A percentile compares a stretch with the other conserved stretches of the same genome.
Conservation (phyloP, 2,329 filamentous ascomycete genomes). For the Pseudohalonectria lignicola region DNA sequence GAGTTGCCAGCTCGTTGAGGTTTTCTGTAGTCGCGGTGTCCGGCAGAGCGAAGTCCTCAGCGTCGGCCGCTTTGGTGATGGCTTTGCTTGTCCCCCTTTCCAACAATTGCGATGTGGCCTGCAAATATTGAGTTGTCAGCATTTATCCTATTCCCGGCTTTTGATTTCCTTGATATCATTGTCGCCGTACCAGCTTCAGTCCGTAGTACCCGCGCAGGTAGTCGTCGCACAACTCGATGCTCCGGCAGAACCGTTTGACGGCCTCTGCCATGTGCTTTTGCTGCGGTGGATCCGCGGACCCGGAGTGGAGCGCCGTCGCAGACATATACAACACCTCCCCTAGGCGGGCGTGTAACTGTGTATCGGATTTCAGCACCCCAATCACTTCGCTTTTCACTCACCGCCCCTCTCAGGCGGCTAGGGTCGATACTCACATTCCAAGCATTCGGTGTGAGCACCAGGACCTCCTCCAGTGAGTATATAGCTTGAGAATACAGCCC, state of each 20-base stretch:
- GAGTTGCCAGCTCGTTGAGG: constrained; percentile 61
- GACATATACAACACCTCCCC: constrained; percentile 76
- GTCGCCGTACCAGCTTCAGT: constrained; percentile 56
- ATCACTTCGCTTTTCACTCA: too few species aligned
- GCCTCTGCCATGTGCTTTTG: constrained; percentile 54
- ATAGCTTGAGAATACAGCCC: constrained; percentile 74
- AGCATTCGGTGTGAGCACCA: constrained; percentile 78
- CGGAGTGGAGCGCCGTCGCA: constrained; percentile 27
- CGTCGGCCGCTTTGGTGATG: constrained; percentile 27
- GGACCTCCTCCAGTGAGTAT: constrained; percentile 80
- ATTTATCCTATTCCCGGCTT: too few species aligned
- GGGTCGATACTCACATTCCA: constrained; percentile 93
- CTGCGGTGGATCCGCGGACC: constrained; percentile 25
- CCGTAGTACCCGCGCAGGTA: constrained; percentile 92
- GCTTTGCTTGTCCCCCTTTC: constrained; percentile 27
- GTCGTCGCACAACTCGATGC: constrained; percentile 86
- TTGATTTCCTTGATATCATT: not conserved
- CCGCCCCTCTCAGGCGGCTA: too few species aligned
- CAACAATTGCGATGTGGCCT: constrained; percentile 42
- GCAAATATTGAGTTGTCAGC: too few species aligned
- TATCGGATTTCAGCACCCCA: constrained; percentile 15
- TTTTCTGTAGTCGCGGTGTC: constrained; percentile 48
- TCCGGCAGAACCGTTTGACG: constrained; percentile 76
- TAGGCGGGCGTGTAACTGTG: constrained; percentile 73
- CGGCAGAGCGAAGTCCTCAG: constrained; percentile 42